Percentiles rank a stretch among this genome's conserved stretches.
These are phyloP conservation scores for Mycena crocata DNA, from an alignment of 768 basidiomycete genomes.

Conservation along the genomic window DNA sequence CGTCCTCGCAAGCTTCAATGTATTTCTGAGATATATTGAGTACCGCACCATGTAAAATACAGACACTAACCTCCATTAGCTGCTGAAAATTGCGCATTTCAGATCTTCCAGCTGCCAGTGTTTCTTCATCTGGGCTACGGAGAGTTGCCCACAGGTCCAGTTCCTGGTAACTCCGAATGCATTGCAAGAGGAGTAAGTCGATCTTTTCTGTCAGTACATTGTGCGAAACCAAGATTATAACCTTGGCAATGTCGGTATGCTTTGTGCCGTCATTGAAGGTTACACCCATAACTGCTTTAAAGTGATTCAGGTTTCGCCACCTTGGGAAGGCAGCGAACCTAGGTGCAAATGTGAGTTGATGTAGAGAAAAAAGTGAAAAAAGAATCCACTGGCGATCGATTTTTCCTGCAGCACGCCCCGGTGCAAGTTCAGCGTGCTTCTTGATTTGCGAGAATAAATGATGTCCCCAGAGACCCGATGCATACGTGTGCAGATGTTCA, in stretches of 20 bases:
- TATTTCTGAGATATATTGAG: not conserved
- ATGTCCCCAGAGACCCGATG: constrained; percentile 19
- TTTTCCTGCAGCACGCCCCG: constrained; percentile 19
- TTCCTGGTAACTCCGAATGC: constrained; percentile 44
- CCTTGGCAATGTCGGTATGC: constrained; percentile 45
- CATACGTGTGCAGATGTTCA: constrained; percentile 51
- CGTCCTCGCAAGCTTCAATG: not conserved
- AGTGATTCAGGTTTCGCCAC: constrained; percentile 50
- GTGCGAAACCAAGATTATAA: constrained; percentile 43
- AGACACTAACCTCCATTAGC: constrained; percentile 35
- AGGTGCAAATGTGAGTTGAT: no score
- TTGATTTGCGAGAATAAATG: constrained; percentile 46
- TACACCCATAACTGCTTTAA: constrained; percentile 38
- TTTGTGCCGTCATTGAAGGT: constrained; percentile 50
- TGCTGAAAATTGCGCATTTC: constrained; percentile 34
- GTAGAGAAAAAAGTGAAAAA: no score
- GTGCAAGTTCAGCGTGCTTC: constrained; percentile 30
- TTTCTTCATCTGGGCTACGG: constrained; percentile 45
- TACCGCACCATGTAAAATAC: not conserved
- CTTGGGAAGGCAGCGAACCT: constrained; percentile 44
- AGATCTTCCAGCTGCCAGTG: constrained; percentile 34
- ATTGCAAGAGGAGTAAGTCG: constrained; percentile 42
- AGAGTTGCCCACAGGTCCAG: constrained; percentile 43
- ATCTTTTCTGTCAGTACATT: constrained; percentile 34
- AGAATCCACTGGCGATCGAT: constrained; percentile 41